These are phyloP conservation scores for Candida morakotiae DNA, from an alignment of 805 yeast species.

Conservation along the genomic window DNA sequence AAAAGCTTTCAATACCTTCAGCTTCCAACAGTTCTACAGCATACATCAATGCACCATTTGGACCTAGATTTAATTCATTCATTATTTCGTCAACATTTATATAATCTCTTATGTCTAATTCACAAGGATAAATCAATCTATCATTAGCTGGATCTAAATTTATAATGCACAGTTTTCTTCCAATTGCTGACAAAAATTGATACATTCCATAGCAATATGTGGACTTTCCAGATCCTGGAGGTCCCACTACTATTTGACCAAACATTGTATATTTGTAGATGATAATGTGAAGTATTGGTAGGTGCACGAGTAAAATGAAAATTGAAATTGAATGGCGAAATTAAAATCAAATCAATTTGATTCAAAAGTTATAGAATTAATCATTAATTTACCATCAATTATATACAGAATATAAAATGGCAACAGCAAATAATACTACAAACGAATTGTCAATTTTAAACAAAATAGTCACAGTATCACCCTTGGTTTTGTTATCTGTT, in stretches of 20 bases:
- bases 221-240: constrained; percentile 97
- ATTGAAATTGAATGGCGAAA: not conserved
- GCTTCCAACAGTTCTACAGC: constrained; percentile 79
- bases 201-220: constrained; percentile 91
- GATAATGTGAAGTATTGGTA: constrained; percentile 1
- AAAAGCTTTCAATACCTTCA: constrained; percentile 90
- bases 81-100: constrained; percentile 74
- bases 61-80: constrained; percentile 70
- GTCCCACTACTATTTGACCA: constrained; percentile 94
- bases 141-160: constrained; percentile 95
- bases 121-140: constrained; percentile 61
- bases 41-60: constrained; percentile 87
- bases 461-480: constrained; percentile 85
- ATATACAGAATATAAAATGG: too few species aligned
- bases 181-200: constrained; percentile 91
- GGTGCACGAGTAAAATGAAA: constrained; percentile 3
- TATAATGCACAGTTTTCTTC: constrained; percentile 78
- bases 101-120: constrained; percentile 74
- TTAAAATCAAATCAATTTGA: not conserved
- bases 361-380: too few species aligned
- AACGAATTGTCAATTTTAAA: constrained; percentile 36
- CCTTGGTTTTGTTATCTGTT: constrained; percentile 86
- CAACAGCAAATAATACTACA: constrained; percentile 16
- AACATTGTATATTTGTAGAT: constrained; percentile 34
- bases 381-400: too few species aligned